Base-by-base conservation (phyloP, 352 stramenopile genomes). In the Blastocystis hominis region DNA sequence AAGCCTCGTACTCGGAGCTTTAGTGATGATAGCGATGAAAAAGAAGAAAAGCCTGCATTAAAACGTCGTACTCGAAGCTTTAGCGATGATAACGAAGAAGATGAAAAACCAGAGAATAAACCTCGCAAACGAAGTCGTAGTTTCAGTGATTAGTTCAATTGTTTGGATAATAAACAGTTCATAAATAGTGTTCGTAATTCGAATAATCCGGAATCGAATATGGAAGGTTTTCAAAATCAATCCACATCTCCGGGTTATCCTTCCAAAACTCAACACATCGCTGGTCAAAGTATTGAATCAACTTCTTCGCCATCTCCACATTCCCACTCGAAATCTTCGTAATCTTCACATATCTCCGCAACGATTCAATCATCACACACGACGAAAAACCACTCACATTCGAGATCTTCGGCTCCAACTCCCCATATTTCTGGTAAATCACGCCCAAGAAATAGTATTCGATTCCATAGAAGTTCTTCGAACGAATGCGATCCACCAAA, bases 371-470 rank as follows among this genome's bases (percentile, higher is more conserved):
- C 72, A 84, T 84, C 47, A 84, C 10, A 46, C 72, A 84, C 7
- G 72, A 68, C 20, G 30, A 44, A 34, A 66, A 84, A 0, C 54
- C 20, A 20, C 44, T 84, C n/a, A 84, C n/a, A 40, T 84, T 61
- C 3, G 72, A 44, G 13, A 66, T 50, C 7, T 9, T 15, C 15
- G 72, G 72, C 50, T 84, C 72, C 56, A 84, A 46, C 2, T 66
- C 50, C 17, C 72, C 50, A 64, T 84, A 84, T 20, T 84, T 64
- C 36, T 84, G 72, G 46, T 84, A 64, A 36, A 84, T 84, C 38
- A 64, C 44, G 9, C 72, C 47, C 34, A 84, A n/a, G 36, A 66
- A 54, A 46, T 66, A 84, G 17, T 84, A 47, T 30, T 84, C 36
- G 3, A 63, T 42, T 10, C 34, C 30, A 4, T 36, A 50, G 5